Conservation (phyloP, 2,329 filamentous ascomycete genomes). For the Diplodia seriata region DNA sequence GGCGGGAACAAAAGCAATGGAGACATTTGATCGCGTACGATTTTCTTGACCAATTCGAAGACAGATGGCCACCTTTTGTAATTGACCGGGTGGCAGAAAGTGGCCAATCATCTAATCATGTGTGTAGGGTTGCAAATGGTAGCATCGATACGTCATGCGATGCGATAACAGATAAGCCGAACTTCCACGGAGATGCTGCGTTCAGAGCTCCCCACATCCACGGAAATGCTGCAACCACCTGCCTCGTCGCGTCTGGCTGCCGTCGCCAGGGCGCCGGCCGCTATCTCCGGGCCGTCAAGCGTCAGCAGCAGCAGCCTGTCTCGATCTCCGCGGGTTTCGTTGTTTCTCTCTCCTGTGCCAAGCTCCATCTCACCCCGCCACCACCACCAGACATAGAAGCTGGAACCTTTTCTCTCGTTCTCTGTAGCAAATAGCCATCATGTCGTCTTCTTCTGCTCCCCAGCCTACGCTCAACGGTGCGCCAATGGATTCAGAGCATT, state of each 20-base stretch:
- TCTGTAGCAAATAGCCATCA: neutral
- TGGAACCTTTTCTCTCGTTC: neutral
- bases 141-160: slow-evolving; percentile 16
- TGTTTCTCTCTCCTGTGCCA: slow-evolving; percentile 3
- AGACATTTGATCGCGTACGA: neutral
- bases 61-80: neutral
- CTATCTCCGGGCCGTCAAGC: neutral
- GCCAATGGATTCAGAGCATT: slow-evolving; percentile 54
- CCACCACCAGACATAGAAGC: neutral
- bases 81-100: neutral
- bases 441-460: slow-evolving; percentile 4
- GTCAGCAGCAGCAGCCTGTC: neutral
- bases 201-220: neutral
- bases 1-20: slow-evolving; percentile 30
- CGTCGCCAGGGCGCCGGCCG: neutral
- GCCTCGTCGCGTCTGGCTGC: neutral
- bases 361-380: neutral
- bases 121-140: neutral
- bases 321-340: neutral
- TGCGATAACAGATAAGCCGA: slow-evolving; percentile 25
- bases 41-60: neutral
- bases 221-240: neutral
- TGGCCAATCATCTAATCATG: slow-evolving; percentile 3
- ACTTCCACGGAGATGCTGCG: slow-evolving; percentile 22
- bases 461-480: slow-evolving; percentile 10